Evolutionary conservation across 2,329 filamentous ascomycete species (phyloP).

Genomic region (Aspergillus neotritici): DNA sequence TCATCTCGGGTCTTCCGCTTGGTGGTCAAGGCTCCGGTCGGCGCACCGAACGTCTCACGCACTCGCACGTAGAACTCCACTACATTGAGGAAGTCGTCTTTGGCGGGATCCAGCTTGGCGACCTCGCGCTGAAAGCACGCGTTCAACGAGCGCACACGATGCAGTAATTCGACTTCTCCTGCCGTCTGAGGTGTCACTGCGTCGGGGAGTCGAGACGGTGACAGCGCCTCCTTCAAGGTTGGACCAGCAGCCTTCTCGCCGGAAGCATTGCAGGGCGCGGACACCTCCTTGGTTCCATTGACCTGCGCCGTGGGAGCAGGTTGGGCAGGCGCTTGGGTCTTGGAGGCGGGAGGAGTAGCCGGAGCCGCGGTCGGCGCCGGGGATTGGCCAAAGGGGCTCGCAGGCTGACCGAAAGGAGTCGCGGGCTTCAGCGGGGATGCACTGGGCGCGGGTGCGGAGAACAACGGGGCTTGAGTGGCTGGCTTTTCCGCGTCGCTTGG

Average conservation of each 20-base stretch:
- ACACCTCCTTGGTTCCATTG: slow-evolving; percentile 7
- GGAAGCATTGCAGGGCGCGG: slow-evolving; percentile 2
- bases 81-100: slow-evolving; percentile 31
- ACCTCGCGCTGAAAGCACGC: slow-evolving; percentile 30
- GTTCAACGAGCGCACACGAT: slow-evolving; percentile 32
- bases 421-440: slow-evolving; percentile 1
- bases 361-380: not conserved
- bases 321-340: slow-evolving; percentile 3
- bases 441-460: slow-evolving; percentile 9
- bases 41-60: slow-evolving; percentile 34
- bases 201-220: slow-evolving; percentile 15
- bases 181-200: slow-evolving; percentile 14
- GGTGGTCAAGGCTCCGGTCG: slow-evolving; percentile 20
- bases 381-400: not conserved
- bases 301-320: slow-evolving; percentile 6
- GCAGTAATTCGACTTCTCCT: slow-evolving; percentile 18
- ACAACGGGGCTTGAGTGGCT: slow-evolving; percentile 9
- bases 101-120: slow-evolving; percentile 26
- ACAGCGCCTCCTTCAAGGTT: slow-evolving; percentile 10
- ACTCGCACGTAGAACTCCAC: slow-evolving; percentile 35
- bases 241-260: not conserved
- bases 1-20: slow-evolving; percentile 26
- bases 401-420: not conserved
- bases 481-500: slow-evolving; percentile 8
- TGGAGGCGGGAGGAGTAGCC: slow-evolving; percentile 7